Conservation (phyloP, 2,329 filamentous ascomycete species). For the Neoscytalidium dimidiatum region DNA sequence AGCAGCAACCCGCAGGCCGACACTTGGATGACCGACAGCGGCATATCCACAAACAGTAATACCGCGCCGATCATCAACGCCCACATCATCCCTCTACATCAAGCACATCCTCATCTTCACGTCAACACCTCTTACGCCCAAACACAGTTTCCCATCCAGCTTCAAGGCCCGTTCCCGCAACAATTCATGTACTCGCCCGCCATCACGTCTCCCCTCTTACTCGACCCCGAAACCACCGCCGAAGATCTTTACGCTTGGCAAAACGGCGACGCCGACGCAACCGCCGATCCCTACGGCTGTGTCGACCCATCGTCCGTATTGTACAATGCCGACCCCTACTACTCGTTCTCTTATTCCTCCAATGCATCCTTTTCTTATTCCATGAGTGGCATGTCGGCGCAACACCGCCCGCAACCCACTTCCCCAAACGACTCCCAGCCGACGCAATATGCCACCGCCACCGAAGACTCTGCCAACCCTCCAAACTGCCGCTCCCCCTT, state of each 20-base stretch:
- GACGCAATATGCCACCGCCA: background rate
- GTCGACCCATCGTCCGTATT: background rate
- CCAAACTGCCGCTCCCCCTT: background rate
- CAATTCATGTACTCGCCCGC: background rate
- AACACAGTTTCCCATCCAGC: background rate
- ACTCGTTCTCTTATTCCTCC: background rate
- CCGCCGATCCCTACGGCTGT: background rate
- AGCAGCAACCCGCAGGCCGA: background rate
- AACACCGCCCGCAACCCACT: background rate
- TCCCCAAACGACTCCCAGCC: background rate
- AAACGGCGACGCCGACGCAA: background rate
- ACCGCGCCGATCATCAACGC: background rate
- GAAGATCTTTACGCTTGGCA: conserved; percentile 14
- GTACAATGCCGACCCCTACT: conserved; percentile 1
- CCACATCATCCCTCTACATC: background rate
- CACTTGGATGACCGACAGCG: background rate
- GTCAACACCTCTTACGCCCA: background rate
- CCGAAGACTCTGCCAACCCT: background rate
- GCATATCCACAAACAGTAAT: background rate
- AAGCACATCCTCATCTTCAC: background rate
- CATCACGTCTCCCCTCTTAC: background rate
- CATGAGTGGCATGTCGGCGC: background rate
- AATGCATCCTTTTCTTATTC: background rate
- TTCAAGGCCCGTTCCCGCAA: background rate
- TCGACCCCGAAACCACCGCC: conserved; percentile 14